Base-by-base conservation (phyloP, 805 yeast species). In the Nakazawaea peltata region DNA sequence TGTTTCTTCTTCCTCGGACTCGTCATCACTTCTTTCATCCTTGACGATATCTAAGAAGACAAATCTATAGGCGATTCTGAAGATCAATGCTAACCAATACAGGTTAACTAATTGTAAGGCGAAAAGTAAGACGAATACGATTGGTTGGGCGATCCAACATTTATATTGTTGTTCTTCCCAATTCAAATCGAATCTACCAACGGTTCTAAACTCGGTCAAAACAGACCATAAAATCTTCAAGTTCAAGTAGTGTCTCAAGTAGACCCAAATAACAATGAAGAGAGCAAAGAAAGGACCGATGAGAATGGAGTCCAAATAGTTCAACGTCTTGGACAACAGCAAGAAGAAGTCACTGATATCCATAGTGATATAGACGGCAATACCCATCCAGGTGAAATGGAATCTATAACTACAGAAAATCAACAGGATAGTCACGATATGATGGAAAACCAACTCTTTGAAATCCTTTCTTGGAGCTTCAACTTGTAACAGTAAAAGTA, bases 381-480 rank as follows among this genome's bases (percentile, higher is more conserved):
- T 57, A 5, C 99, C 99, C 72, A 92, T 90, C 77, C 94, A 85
- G 12, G 95, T 85, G 67, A 87, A 92, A 59, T 92, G 96, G 69
- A 92, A 92, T 46, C 88, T 74, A 57, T 92, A 90, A 9, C 95
- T 84, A 36, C 74, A 67, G 74, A 81, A 80, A 49, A 92, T 87
- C 47, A 92, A 71, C 4, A 86, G 74, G 55, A 92, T 77, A 18
- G 99, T 92, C 44, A 92, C 77, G 43, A 92, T 71, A 56, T 92
- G 99, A 59, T 92, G 99, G 57, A 85, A 77, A 26, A 90, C 84
- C 41, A 92, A 71, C 59, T 92, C 98, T 48, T 77, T 65, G 61
- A 78, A 88, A 57, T 92, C 99, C 59, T 87, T 88, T 58, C 99
- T 74, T 39, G 96, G 97, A 56, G 85, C 85, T 59, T 92, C 99